These are phyloP conservation scores for Ceratocystis variospora DNA, from an alignment of 2,329 filamentous ascomycete species.

Conservation along the genomic window DNA sequence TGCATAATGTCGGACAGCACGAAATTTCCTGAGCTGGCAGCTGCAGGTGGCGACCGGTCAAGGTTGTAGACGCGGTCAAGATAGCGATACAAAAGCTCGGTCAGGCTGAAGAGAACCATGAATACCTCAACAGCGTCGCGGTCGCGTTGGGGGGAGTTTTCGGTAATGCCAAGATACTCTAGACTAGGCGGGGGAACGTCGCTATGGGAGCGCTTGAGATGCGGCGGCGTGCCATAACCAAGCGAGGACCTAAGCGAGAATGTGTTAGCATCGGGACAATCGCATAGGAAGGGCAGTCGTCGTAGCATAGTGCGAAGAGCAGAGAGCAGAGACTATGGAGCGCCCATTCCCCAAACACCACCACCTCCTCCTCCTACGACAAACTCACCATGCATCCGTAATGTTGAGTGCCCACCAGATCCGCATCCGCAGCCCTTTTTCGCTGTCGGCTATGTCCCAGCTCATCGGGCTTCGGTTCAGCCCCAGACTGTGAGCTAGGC, in stretches of 20 bases:
- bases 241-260: constrained; percentile 33
- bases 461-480: constrained; percentile 38
- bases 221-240: constrained; percentile 39
- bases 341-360: neutral
- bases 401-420: constrained; percentile 44
- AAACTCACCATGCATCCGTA: constrained; percentile 39
- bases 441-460: constrained; percentile 39
- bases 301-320: neutral
- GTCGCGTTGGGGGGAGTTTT: constrained; percentile 19
- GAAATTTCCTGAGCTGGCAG: constrained; percentile 20
- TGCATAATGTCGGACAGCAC: neutral
- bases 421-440: constrained; percentile 38
- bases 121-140: constrained; percentile 29
- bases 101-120: constrained; percentile 33
- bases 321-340: too few relatives aligned
- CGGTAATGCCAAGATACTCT: constrained; percentile 26
- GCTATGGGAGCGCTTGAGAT: constrained; percentile 32
- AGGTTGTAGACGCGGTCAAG: constrained; percentile 17
- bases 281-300: neutral
- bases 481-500: constrained; percentile 40
- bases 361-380: neutral
- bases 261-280: neutral
- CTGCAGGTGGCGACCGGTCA: constrained; percentile 22
- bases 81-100: constrained; percentile 30
- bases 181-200: constrained; percentile 34